These are phyloP conservation scores for Cotoneaster glaucophyllus DNA, from an alignment of 306 rosid species.

Conservation along the genomic window DNA sequence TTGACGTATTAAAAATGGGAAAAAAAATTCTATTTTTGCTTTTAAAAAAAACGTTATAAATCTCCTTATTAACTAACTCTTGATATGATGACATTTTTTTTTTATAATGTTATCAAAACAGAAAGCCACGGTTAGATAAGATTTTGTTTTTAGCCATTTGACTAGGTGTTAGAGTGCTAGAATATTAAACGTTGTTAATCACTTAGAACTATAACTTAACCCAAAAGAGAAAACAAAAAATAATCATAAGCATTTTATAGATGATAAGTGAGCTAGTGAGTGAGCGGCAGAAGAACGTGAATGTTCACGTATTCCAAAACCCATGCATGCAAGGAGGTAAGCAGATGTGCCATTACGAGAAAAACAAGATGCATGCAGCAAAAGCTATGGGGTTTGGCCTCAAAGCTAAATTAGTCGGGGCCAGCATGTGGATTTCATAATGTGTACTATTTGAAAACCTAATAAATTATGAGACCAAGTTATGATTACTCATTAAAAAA, in stretches of 20 bases:
- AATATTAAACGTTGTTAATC: too few relatives aligned
- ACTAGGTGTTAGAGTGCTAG: background rate
- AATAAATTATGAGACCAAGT: background rate
- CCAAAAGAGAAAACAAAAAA: background rate
- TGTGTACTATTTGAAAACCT: background rate
- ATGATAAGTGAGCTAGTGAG: background rate
- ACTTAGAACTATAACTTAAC: background rate
- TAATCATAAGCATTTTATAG: background rate
- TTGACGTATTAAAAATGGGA: too few relatives aligned
- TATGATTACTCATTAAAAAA: background rate
- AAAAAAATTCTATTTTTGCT: too few relatives aligned
- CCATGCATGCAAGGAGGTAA: constrained; percentile 17
- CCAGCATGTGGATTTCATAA: constrained; percentile 3
- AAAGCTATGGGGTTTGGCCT: background rate
- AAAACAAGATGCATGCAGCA: background rate
- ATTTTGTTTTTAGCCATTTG: background rate
- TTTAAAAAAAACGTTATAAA: too few relatives aligned
- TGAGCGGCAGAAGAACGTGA: constrained; percentile 25
- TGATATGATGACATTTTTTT: too few relatives aligned
- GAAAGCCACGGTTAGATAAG: background rate
- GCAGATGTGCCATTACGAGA: constrained; percentile 19
- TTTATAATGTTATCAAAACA: too few relatives aligned
- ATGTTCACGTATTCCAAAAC: constrained; percentile 5
- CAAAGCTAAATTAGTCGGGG: background rate
- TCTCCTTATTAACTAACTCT: too few relatives aligned